A percentile compares a stretch with the other conserved stretches of the same genome.
Evolutionary conservation across 805 yeast species (phyloP).

Genomic region (Zygoascus ofunaensis): DNA sequence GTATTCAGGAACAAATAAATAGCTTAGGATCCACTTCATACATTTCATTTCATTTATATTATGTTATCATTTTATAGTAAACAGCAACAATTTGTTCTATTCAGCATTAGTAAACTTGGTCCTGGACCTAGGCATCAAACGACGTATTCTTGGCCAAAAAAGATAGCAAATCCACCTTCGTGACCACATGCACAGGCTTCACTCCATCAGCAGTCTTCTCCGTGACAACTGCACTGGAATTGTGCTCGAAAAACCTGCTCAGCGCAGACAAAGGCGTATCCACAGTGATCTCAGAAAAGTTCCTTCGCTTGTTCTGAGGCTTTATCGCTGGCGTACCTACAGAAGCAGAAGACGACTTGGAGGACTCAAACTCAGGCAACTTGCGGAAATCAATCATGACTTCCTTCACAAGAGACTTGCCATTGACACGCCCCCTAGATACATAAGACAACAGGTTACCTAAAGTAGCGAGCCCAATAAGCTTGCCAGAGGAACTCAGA

Average conservation of each 20-base stretch:
- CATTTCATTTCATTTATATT: constrained; percentile 1
- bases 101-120: background rate
- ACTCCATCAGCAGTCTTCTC: constrained; percentile 39
- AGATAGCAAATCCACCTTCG: constrained; percentile 74
- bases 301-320: constrained; percentile 47
- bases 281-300: constrained; percentile 56
- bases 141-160: constrained; percentile 24
- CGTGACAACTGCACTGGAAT: constrained; percentile 76
- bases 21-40: background rate
- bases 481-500: constrained; percentile 44
- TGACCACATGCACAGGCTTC: constrained; percentile 74
- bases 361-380: constrained; percentile 45
- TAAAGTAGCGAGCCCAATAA: constrained; percentile 68
- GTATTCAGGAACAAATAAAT: constrained; percentile 3
- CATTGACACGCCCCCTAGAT: constrained; percentile 49
- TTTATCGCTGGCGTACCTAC: constrained; percentile 18
- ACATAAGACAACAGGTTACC: constrained; percentile 61
- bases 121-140: background rate
- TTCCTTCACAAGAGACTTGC: constrained; percentile 45
- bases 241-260: constrained; percentile 73
- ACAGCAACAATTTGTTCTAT: background rate
- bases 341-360: constrained; percentile 33
- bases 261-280: constrained; percentile 58
- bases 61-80: background rate
- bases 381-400: constrained; percentile 69